Conservation (phyloP, 2,329 filamentous ascomycete genomes). For the Sclerotinia glacialis region DNA sequence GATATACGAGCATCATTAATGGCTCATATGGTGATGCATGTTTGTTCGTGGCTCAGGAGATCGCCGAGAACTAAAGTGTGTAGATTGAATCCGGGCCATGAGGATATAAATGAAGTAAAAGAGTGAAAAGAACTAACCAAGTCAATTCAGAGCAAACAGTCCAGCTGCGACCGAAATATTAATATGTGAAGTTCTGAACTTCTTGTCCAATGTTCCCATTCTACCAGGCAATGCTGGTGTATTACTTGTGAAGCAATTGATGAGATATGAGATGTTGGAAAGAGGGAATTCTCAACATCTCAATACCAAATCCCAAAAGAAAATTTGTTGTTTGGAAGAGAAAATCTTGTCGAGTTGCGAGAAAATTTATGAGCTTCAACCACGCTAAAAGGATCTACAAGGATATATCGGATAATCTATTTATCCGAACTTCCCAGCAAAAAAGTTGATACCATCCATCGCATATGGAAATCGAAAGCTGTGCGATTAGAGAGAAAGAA, state of each 20-base stretch:
- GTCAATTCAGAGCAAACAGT: neutral
- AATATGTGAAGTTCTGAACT: neutral
- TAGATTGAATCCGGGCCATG: slow-evolving; percentile 20
- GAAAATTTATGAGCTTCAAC: slow-evolving; percentile 18
- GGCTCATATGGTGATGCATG: slow-evolving; percentile 78
- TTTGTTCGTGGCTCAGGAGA: slow-evolving; percentile 45
- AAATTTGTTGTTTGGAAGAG: neutral
- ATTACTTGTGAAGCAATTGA: slow-evolving; percentile 14
- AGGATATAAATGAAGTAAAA: neutral
- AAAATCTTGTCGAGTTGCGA: neutral
- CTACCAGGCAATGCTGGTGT: neutral
- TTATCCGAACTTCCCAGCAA: slow-evolving; percentile 1
- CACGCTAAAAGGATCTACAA: neutral
- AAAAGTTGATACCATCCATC: slow-evolving; percentile 4
- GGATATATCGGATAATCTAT: slow-evolving; percentile 1
- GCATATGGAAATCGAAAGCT: neutral
- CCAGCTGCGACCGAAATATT: neutral
- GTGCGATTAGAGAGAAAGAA: neutral
- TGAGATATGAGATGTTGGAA: neutral
- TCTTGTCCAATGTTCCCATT: neutral
- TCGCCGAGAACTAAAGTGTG: slow-evolving; percentile 37
- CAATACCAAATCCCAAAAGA: neutral
- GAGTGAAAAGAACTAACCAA: slow-evolving; percentile 32
- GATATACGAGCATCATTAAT: slow-evolving; percentile 19
- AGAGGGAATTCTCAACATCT: neutral